phyloP scores from a whole-genome alignment of 192 early-diverging fungal genomes.

The Linnemannia exigua region DNA sequence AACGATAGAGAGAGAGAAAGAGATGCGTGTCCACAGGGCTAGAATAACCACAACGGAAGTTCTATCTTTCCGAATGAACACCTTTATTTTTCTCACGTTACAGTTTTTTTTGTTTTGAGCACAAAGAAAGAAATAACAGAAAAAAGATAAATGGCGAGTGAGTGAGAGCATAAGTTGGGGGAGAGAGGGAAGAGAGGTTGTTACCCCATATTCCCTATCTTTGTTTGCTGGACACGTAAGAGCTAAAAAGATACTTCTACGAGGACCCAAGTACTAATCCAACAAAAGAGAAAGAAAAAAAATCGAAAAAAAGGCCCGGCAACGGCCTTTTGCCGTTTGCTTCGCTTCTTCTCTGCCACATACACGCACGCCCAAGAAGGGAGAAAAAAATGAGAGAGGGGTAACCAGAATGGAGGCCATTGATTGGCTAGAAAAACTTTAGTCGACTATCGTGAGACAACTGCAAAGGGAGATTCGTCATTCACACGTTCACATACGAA shows the following conservation, averaged over 20 bases:
- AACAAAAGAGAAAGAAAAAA: not conserved
- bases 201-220: not conserved
- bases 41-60: conserved; percentile 10
- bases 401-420: not conserved
- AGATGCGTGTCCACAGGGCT: not conserved
- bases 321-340: conserved; percentile 9
- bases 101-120: not conserved
- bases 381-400: not conserved
- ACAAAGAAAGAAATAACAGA: conserved; percentile 1
- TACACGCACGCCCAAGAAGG: not conserved
- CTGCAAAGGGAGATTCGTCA: not conserved
- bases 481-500: not conserved
- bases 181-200: not conserved
- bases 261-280: not conserved
- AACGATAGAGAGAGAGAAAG: too few species aligned
- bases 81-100: conserved; percentile 3
- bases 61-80: conserved; percentile 1
- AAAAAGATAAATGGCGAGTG: too few species aligned
- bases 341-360: not conserved
- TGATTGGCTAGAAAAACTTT: not conserved
- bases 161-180: too few species aligned
- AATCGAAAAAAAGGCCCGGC: not conserved
- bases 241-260: not conserved
- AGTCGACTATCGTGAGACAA: not conserved
- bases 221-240: not conserved